These are phyloP conservation scores for Corchorus olitorius DNA, from an alignment of 345 rosid species.

Conservation along the genomic window DNA sequence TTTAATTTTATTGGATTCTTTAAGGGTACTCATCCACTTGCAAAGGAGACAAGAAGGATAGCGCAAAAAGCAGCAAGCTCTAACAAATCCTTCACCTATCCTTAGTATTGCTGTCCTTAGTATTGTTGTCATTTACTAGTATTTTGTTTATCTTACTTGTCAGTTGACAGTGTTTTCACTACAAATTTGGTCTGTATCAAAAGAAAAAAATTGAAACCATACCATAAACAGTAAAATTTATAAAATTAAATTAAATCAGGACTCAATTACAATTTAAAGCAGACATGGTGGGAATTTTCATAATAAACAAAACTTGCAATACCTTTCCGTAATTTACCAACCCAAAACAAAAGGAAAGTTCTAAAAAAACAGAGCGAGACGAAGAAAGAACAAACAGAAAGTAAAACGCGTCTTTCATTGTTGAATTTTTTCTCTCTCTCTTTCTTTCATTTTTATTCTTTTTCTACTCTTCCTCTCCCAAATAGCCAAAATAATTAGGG, in stretches of 20 bases:
- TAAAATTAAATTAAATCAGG: not conserved
- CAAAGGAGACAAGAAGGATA: too few species aligned
- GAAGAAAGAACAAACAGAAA: slow-evolving; percentile 12
- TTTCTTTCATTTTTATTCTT: not conserved
- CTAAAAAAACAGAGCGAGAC: slow-evolving; percentile 8
- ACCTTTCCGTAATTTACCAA: not conserved
- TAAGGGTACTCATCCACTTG: too few species aligned
- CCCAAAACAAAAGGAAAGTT: not conserved
- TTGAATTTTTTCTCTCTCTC: slow-evolving; percentile 32
- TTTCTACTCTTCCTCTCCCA: slow-evolving; percentile 18
- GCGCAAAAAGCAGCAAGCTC: too few species aligned
- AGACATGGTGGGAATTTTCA: not conserved
- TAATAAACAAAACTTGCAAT: not conserved
- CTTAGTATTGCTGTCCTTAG: too few species aligned
- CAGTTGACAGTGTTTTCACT: too few species aligned
- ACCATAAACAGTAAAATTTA: too few species aligned
- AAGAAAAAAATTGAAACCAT: not conserved
- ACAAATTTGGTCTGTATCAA: too few species aligned
- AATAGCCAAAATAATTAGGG: slow-evolving; percentile 33
- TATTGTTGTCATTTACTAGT: too few species aligned
- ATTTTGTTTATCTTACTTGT: too few species aligned
- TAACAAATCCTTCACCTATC: too few species aligned
- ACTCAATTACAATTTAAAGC: not conserved
- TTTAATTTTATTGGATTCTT: too few species aligned
- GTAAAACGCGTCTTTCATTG: slow-evolving; percentile 66